phyloP scores from a whole-genome alignment of 345 rosid species.

The Gossypium anomalum region DNA sequence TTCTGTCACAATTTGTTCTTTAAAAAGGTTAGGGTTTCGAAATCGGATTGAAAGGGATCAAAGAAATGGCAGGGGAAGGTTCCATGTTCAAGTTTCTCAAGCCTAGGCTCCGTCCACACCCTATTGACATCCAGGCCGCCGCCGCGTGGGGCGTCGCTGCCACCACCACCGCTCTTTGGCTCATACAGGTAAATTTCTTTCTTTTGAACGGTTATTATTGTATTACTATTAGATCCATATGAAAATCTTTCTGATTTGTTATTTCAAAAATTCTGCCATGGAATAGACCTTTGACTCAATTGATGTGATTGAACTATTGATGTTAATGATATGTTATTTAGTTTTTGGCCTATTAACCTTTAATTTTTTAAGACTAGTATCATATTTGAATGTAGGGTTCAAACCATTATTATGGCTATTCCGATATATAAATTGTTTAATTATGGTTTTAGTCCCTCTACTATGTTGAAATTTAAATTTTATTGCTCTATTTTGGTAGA shows the following conservation, averaged over 20 bases:
- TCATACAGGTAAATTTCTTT: constrained; percentile 55
- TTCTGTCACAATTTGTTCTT: not conserved
- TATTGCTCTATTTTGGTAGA: too few species aligned
- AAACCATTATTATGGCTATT: not conserved
- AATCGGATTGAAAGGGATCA: constrained; percentile 3
- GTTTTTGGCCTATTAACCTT: not conserved
- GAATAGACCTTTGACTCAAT: not conserved
- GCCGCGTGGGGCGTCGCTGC: constrained; percentile 84
- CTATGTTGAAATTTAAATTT: too few species aligned
- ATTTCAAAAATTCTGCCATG: not conserved
- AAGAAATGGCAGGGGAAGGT: constrained; percentile 43
- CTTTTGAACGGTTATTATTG: not conserved
- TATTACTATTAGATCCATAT: not conserved
- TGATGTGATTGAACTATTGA: not conserved
- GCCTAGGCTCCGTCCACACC: constrained; percentile 52
- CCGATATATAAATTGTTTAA: too few species aligned
- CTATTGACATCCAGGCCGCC: constrained; percentile 61
- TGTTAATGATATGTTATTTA: not conserved
- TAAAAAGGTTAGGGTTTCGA: not conserved
- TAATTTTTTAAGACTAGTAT: not conserved
- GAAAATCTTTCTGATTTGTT: not conserved
- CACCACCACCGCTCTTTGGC: constrained; percentile 54
- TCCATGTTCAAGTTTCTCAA: constrained; percentile 37
- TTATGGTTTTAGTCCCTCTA: too few species aligned
- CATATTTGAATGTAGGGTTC: not conserved